phyloP scores from a whole-genome alignment of 2,329 filamentous ascomycete genomes.

The Cladophialophora carrionii region DNA sequence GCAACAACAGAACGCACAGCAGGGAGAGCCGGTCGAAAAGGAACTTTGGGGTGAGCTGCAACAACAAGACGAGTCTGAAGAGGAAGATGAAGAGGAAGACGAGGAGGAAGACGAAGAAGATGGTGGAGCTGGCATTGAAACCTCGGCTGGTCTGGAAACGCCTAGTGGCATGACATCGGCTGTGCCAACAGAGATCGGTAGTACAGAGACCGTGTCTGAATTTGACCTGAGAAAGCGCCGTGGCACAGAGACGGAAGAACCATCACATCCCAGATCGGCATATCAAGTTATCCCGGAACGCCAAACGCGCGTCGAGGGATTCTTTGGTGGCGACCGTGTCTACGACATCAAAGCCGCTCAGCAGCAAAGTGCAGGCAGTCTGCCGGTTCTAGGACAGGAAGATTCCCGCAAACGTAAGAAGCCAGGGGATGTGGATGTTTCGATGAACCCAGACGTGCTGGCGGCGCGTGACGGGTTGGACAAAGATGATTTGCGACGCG shows the following conservation, averaged over 20 bases:
- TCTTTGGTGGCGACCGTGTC: constrained; percentile 92
- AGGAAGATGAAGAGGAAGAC: constrained; percentile 72
- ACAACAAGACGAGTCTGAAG: constrained; percentile 65
- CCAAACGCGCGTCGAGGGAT: constrained; percentile 81
- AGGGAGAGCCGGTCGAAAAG: constrained; percentile 81
- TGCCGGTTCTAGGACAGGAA: constrained; percentile 81
- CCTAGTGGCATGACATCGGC: constrained; percentile 79
- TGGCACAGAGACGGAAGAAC: constrained; percentile 87
- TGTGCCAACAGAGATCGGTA: constrained; percentile 76
- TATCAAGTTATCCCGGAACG: constrained; percentile 91
- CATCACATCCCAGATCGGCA: constrained; percentile 71
- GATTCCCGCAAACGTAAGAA: constrained; percentile 85
- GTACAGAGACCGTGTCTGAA: constrained; percentile 76
- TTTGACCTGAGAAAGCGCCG: constrained; percentile 89
- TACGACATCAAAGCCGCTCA: constrained; percentile 77
- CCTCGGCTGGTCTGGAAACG: constrained; percentile 76
- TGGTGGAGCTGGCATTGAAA: constrained; percentile 68
- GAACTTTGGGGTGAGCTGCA: constrained; percentile 92
- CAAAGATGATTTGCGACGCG: constrained; percentile 78
- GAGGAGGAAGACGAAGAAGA: constrained; percentile 66
- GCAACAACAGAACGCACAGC: constrained; percentile 62
- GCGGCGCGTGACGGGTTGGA: constrained; percentile 74
- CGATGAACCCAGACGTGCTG: constrained; percentile 82
- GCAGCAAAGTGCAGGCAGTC: constrained; percentile 48
- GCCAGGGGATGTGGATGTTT: constrained; percentile 91